Base-by-base conservation (phyloP, 805 yeast genomes). In the Sugiyamaella qingdaonensis region DNA sequence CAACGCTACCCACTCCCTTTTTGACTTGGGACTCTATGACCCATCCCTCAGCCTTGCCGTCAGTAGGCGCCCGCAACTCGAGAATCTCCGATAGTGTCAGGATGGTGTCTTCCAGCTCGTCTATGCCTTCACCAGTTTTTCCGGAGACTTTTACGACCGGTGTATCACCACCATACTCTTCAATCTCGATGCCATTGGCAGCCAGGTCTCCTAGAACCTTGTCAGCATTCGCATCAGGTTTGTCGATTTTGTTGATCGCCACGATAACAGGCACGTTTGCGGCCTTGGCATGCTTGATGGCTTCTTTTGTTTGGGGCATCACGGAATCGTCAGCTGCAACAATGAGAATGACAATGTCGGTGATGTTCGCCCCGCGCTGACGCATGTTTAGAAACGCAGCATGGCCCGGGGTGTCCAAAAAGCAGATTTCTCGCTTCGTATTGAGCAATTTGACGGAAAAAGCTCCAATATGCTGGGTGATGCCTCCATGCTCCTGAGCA, bases 281-380 rank as follows among this genome's bases (percentile, higher is more conserved):
- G 48, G 81, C 80, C 58, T 85, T 85, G 2, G 95, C 91, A 68
- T 94, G 99, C 62, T 86, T 89, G 57, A 94, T 88, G 1, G 98
- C 98, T 68, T 94, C 99, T 39, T 84, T 77, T 0, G 99, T 94
- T 67, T 94, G 99, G 0, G 98, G 98, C 95, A 86, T 94, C 19
- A 94, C 95, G 0, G 97, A 88, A 70, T 94, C 99, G 67, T 94
- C 97, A 1, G 96, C 96, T 0, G 98, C 97, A 18, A 94, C 96
- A 1, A 92, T 98, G 51, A 94, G 75, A 45, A 94, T 79, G 34
- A 94, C 88, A 47, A 94, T 85, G 73, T 94, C 99, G 0, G 99
- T 94, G 42, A 91, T 81, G 59, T 81, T 85, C 0, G 99, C 98
- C 45, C 99, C 99, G 61, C 99, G 78, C 70, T 92, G 95, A 61